Conservation (phyloP, 2,329 filamentous ascomycete species). For the Cytospora paraplurivora region DNA sequence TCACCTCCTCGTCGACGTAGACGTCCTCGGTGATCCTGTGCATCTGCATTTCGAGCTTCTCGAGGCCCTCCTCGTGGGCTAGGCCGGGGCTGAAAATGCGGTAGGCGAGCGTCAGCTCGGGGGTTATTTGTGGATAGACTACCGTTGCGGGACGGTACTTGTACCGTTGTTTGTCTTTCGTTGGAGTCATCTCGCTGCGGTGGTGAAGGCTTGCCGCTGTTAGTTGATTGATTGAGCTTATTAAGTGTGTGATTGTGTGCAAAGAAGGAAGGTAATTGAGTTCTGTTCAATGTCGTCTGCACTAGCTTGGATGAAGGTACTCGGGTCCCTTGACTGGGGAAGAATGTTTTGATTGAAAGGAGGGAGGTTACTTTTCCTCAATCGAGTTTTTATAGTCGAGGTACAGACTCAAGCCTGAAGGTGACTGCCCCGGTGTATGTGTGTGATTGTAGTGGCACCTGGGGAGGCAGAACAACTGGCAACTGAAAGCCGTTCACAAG, state of each 20-base stretch:
- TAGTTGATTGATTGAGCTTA: not conserved
- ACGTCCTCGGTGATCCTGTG: not conserved
- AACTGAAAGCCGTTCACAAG: no score
- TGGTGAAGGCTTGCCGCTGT: not conserved
- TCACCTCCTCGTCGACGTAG: not conserved
- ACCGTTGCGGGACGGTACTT: not conserved
- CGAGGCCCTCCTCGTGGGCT: not conserved
- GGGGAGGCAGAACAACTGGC: no score
- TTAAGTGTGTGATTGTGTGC: not conserved
- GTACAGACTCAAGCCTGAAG: no score
- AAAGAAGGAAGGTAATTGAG: not conserved
- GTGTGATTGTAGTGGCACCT: no score
- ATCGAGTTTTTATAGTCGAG: no score
- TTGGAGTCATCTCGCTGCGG: not conserved
- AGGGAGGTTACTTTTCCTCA: no score
- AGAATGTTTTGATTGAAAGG: no score
- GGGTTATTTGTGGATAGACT: slow-evolving; percentile 6
- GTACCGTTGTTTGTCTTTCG: not conserved
- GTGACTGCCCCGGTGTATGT: no score
- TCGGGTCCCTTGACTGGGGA: no score
- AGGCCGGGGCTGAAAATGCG: slow-evolving; percentile 23
- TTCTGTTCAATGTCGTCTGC: no score
- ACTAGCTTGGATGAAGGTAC: no score
- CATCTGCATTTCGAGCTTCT: not conserved
- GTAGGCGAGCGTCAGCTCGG: slow-evolving; percentile 18